Conservation (phyloP, 345 rosid species). For the Citrus maxima region DNA sequence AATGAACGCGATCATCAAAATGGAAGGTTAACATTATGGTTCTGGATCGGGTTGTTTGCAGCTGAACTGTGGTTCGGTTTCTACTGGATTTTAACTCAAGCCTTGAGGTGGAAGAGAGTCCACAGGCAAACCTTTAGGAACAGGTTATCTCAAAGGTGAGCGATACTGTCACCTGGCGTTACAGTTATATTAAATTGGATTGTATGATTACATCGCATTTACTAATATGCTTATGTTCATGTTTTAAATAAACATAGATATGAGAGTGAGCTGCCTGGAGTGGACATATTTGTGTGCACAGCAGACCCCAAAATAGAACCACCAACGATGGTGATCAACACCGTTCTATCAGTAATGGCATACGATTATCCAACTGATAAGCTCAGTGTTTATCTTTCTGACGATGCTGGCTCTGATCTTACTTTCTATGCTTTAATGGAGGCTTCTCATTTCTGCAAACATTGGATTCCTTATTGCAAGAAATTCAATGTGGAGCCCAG, state of each 20-base stretch:
- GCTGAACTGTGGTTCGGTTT: conserved; percentile 55
- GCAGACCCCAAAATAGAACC: conserved; percentile 77
- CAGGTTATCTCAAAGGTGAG: conserved; percentile 42
- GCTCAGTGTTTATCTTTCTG: conserved; percentile 58
- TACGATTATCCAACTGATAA: conserved; percentile 59
- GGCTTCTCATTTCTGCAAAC: conserved; percentile 44
- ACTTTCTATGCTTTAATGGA: conserved; percentile 60
- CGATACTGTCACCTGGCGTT: neutral
- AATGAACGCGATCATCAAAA: conserved; percentile 1
- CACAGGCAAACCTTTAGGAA: conserved; percentile 40
- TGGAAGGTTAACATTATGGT: conserved; percentile 26
- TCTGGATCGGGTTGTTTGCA: conserved; percentile 45
- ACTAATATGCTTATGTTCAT: no score
- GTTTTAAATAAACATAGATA: conserved; percentile 2
- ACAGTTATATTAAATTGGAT: no score
- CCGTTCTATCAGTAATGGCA: conserved; percentile 55
- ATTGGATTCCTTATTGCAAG: conserved; percentile 64
- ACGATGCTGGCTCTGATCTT: conserved; percentile 59
- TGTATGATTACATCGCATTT: neutral
- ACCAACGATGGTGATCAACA: conserved; percentile 64
- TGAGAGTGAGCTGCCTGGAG: conserved; percentile 38
- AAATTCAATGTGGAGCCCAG: conserved; percentile 52
- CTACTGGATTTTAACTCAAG: conserved; percentile 45
- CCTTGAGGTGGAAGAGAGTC: conserved; percentile 41
- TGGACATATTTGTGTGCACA: conserved; percentile 74